phyloP scores from a whole-genome alignment of 192 early-diverging fungal species.

The Obelidium mucronatum region DNA sequence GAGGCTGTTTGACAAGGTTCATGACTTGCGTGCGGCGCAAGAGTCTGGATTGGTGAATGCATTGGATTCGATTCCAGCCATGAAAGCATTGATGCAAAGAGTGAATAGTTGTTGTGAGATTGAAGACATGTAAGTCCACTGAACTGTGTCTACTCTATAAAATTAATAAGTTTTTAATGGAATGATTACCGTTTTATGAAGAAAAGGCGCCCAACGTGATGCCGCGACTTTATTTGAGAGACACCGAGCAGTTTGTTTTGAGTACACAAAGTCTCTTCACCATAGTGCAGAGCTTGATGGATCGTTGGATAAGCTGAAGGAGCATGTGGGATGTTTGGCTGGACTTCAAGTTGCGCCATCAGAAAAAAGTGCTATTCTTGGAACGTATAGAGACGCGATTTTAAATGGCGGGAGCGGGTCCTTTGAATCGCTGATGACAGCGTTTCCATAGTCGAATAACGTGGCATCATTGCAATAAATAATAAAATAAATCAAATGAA shows the following conservation, averaged over 20 bases:
- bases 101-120: background rate
- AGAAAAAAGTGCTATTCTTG: background rate
- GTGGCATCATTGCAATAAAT: too few species aligned
- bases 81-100: background rate
- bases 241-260: background rate
- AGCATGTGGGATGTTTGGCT: background rate
- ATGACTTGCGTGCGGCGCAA: background rate
- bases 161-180: too few species aligned
- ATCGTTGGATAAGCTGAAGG: background rate
- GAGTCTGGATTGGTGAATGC: background rate
- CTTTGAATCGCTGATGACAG: too few species aligned
- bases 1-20: background rate
- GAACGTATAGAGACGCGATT: too few species aligned
- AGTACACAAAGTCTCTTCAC: background rate
- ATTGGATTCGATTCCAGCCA: background rate
- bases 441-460: too few species aligned
- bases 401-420: too few species aligned
- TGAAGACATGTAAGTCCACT: conserved; percentile 11
- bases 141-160: too few species aligned
- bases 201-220: background rate
- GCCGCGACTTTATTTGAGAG: background rate
- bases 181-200: too few species aligned
- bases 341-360: background rate
- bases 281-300: background rate
- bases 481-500: too few species aligned